Percentiles rank a stretch among this genome's conserved stretches.
These are phyloP conservation scores for Extremus antarcticus DNA, from an alignment of 495 filamentous ascomycete species.

Conservation along the genomic window DNA sequence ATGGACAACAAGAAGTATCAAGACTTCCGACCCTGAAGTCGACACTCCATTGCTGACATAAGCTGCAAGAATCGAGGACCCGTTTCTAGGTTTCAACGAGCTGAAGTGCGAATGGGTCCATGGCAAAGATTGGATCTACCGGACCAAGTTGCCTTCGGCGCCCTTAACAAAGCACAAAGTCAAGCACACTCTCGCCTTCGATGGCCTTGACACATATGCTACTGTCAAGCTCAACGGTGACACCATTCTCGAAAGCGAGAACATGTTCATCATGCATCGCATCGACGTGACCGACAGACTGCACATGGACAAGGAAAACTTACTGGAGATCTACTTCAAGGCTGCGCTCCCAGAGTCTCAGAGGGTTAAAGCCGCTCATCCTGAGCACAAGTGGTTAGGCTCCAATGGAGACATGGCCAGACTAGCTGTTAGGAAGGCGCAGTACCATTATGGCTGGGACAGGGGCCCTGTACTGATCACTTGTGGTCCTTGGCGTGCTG, in stretches of 20 bases:
- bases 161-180: constrained; percentile 1
- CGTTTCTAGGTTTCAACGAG: constrained; percentile 31
- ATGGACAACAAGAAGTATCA: constrained; percentile 27
- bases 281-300: constrained; percentile 27
- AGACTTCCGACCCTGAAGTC: constrained; percentile 1
- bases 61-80: constrained; percentile 33
- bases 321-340: constrained; percentile 29
- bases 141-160: constrained; percentile 20
- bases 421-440: constrained; percentile 28
- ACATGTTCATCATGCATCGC: constrained; percentile 32
- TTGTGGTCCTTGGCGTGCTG: constrained; percentile 30
- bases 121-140: constrained; percentile 29
- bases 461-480: constrained; percentile 32
- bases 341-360: constrained; percentile 23
- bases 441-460: constrained; percentile 34
- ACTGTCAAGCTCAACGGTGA: constrained; percentile 31
- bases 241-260: constrained; percentile 27
- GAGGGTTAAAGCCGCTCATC: constrained; percentile 28
- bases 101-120: constrained; percentile 29
- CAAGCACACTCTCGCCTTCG: constrained; percentile 26
- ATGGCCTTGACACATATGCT: constrained; percentile 33
- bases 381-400: constrained; percentile 31
- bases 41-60: too few species aligned
- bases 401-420: constrained; percentile 33
- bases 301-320: constrained; percentile 16